phyloP scores from a whole-genome alignment of 768 basidiomycete species.

The Erythrobasidium yunnanense region DNA sequence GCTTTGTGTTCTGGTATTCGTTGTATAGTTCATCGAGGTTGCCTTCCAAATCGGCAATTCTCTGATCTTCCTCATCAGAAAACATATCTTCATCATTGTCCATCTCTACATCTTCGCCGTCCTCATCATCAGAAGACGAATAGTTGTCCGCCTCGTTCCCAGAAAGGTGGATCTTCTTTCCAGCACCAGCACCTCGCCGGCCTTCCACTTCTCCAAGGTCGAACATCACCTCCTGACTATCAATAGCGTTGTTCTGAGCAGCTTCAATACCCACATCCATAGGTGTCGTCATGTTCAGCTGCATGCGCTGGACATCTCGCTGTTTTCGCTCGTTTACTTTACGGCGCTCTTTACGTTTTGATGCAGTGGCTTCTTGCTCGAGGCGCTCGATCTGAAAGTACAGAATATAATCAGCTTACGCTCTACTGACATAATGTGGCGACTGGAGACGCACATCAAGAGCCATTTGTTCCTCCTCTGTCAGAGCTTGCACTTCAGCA shows the following conservation, averaged over 20 bases:
- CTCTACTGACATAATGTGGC: background rate
- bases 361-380: conserved; percentile 62
- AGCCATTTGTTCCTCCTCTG: conserved; percentile 80
- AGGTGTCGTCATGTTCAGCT: conserved; percentile 95
- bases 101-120: conserved; percentile 45
- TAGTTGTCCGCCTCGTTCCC: conserved; percentile 42
- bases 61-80: conserved; percentile 56
- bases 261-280: conserved; percentile 69
- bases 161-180: conserved; percentile 38
- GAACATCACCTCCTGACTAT: conserved; percentile 72
- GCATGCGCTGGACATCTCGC: conserved; percentile 83
- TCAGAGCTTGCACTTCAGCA: conserved; percentile 44
- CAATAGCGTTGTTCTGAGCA: conserved; percentile 63
- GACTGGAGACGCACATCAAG: conserved; percentile 56
- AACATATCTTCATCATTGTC: conserved; percentile 46
- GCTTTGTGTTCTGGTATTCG: conserved; percentile 65
- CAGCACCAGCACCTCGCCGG: conserved; percentile 1
- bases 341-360: conserved; percentile 67
- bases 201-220: conserved; percentile 54
- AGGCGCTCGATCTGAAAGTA: conserved; percentile 72
- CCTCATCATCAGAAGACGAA: conserved; percentile 40
- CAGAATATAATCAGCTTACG: background rate
- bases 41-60: conserved; percentile 58
- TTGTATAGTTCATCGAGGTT: conserved; percentile 83
- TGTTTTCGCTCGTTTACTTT: conserved; percentile 77